These are phyloP conservation scores for Dillenia turbinata DNA, from an alignment of 164 flowering plant species.

Conservation along the genomic window DNA sequence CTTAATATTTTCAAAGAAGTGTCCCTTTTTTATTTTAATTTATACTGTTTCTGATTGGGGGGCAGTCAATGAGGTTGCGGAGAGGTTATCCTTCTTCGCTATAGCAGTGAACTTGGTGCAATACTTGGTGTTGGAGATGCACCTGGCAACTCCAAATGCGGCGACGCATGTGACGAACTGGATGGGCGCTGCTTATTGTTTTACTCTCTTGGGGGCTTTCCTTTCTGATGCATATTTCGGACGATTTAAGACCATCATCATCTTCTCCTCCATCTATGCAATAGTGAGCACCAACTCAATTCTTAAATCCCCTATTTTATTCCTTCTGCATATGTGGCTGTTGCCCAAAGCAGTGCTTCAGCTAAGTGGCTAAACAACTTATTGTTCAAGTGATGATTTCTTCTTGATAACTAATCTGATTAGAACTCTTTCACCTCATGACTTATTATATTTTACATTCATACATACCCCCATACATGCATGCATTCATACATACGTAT, in stretches of 20 bases:
- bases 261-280: constrained; percentile 57
- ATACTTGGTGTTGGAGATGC: constrained; percentile 50
- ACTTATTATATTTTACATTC: no score
- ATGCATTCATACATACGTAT: no score
- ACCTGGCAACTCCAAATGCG: constrained; percentile 43
- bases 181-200: constrained; percentile 63
- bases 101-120: constrained; percentile 62
- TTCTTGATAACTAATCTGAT: no score
- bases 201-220: constrained; percentile 69
- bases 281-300: constrained; percentile 29
- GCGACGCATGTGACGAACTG: constrained; percentile 57
- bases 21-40: not conserved
- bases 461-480: no score
- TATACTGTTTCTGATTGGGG: not conserved
- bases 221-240: constrained; percentile 75
- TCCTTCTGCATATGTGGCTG: no score
- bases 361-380: no score
- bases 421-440: no score
- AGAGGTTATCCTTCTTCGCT: constrained; percentile 61
- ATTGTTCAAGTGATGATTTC: no score
- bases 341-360: no score
- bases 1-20: not conserved
- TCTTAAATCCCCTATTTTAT: no score
- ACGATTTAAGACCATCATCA: constrained; percentile 53
- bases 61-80: constrained; percentile 74